A percentile compares a stretch with the other conserved stretches of the same genome.
Conservation (phyloP, 768 basidiomycete species). For the Lentinula aciculospora region DNA sequence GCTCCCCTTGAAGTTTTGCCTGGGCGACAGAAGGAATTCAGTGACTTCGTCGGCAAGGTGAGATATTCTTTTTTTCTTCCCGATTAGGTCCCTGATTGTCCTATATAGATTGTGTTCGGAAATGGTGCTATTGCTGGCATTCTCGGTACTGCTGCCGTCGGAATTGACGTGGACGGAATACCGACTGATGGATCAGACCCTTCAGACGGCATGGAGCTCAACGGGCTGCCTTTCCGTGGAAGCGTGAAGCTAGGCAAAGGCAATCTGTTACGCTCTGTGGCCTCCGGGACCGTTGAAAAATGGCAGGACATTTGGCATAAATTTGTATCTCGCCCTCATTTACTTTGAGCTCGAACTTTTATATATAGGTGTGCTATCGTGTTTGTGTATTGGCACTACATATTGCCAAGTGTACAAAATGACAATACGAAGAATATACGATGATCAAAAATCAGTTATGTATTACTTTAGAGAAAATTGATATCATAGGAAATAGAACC, state of each 20-base stretch:
- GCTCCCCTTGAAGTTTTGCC: conserved; percentile 76
- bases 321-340: neutral
- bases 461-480: neutral
- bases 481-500: neutral
- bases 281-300: neutral
- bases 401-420: no score
- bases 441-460: no score
- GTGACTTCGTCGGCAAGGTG: conserved; percentile 75
- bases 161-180: conserved; percentile 53
- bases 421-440: no score
- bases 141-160: conserved; percentile 56
- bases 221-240: conserved; percentile 62
- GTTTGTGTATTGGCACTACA: neutral
- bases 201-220: conserved; percentile 47
- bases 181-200: conserved; percentile 34
- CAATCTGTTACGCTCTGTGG: conserved; percentile 7
- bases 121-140: conserved; percentile 68
- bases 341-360: neutral
- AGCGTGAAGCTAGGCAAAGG: conserved; percentile 64
- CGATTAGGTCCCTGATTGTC: neutral
- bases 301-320: neutral
- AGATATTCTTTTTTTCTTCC: neutral
- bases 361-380: neutral
- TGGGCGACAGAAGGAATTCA: conserved; percentile 71
- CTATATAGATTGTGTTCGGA: conserved; percentile 70